Evolutionary conservation across 805 yeast species (phyloP).

Genomic region (Aciculoconidium aculeatum): DNA sequence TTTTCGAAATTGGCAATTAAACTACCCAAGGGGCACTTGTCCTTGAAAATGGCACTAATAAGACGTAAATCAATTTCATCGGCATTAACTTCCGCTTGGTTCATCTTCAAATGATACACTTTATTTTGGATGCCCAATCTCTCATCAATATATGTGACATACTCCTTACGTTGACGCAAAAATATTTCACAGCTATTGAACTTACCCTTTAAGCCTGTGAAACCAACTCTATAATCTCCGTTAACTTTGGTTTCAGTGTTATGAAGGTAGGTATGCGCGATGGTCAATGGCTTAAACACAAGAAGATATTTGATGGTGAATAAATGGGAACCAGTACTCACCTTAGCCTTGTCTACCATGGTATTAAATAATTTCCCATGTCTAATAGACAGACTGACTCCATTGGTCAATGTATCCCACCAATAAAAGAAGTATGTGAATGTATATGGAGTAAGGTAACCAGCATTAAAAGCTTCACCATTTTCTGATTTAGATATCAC

Average conservation of each 20-base stretch:
- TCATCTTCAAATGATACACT: slow-evolving; percentile 50
- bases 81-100: slow-evolving; percentile 66
- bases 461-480: slow-evolving; percentile 29
- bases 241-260: slow-evolving; percentile 17
- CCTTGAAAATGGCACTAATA: slow-evolving; percentile 58
- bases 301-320: slow-evolving; percentile 38
- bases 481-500: slow-evolving; percentile 28
- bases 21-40: slow-evolving; percentile 20
- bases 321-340: slow-evolving; percentile 34
- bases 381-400: slow-evolving; percentile 29
- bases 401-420: slow-evolving; percentile 35
- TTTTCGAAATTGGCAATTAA: slow-evolving; percentile 3
- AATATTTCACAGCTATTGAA: slow-evolving; percentile 30
- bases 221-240: slow-evolving; percentile 21
- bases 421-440: slow-evolving; percentile 35
- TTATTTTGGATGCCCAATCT: slow-evolving; percentile 30
- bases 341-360: slow-evolving; percentile 12
- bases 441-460: slow-evolving; percentile 34
- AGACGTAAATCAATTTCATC: slow-evolving; percentile 64
- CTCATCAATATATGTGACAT: slow-evolving; percentile 32
- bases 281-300: slow-evolving; percentile 33
- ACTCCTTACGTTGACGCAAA: slow-evolving; percentile 34
- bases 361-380: slow-evolving; percentile 27
- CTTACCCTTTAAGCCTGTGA: slow-evolving; percentile 36
- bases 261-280: slow-evolving; percentile 33